Evolutionary conservation across 2,329 filamentous ascomycete species (phyloP), one percentile per base, ranked within the genome.

Genomic region (Talaromyces sp.): DNA sequence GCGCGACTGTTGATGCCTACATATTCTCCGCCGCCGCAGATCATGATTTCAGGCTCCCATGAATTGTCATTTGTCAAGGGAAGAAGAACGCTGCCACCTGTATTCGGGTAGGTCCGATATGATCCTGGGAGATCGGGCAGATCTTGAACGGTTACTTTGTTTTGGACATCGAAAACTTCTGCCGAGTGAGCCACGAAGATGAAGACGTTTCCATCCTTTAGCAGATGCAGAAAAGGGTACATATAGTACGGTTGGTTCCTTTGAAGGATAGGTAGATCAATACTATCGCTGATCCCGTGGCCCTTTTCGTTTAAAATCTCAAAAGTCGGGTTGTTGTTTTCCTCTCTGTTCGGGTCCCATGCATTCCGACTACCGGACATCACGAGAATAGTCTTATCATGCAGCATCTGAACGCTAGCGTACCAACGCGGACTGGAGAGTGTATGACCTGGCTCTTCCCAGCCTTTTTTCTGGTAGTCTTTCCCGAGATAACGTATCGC

Each of bases 261-360:
- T 58, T 73, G 75, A 26, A 87, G 73, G 41, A 86, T 82, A 4
- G 81, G 78, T 76, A 86, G 78, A 9, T 72, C 70, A 50, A 79
- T 76, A 66, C 76, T 84, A 19, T 71, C 68, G 54, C 82, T 82
- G 52, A 74, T 70, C 3, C 79, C 76, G 50, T 77, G 69, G 60
- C 81, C 84, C 48, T 77, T 66, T 29, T 72, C 62, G 60, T 81
- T 79, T n/a, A 86, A 72, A 27, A 85, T 79, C 67, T 87, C 84
- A 68, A 85, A 86, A 1, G 84, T 87, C 2, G 84, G 84, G 66
- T 87, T 86, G 74, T 86, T 86, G 74, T 87, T 86, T 54, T 78
- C 73, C 3, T 71, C 70, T 60, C 80, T 75, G 8, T 77, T 77
- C 26, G 82, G 83, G 67, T 85, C 80, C 32, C 85, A 75, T 52